phyloP scores from a whole-genome alignment of 169 alveolate species.

The Cryptosporidium tyzzeri region DNA sequence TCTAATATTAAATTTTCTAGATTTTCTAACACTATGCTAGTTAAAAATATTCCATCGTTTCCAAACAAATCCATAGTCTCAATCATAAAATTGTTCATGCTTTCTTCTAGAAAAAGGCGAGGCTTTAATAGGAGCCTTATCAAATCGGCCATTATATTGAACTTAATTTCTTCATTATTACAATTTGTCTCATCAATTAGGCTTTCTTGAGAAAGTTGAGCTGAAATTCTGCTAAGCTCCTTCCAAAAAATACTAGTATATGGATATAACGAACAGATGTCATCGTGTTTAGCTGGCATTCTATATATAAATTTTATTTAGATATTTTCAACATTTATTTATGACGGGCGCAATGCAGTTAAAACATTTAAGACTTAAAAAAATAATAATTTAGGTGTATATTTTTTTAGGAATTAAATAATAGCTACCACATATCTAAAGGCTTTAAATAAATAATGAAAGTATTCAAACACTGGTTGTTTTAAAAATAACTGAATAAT shows the following conservation, averaged over 20 bases:
- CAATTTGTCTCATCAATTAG: neutral
- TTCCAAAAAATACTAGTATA: neutral
- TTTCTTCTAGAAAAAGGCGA: neutral
- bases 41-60: conserved; percentile 10
- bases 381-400: too few relatives aligned
- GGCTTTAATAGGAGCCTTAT: neutral
- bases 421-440: too few relatives aligned
- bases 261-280: neutral
- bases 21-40: conserved; percentile 28
- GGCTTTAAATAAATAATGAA: too few relatives aligned
- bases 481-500: too few relatives aligned
- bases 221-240: neutral
- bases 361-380: neutral
- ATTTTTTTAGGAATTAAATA: too few relatives aligned
- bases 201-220: conserved; percentile 1
- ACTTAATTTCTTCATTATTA: conserved; percentile 10
- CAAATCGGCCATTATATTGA: conserved; percentile 18
- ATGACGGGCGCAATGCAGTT: neutral
- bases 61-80: conserved; percentile 64
- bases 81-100: conserved; percentile 11
- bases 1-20: conserved; percentile 9
- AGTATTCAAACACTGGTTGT: too few relatives aligned
- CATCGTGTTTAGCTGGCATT: neutral
- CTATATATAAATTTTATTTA: neutral
- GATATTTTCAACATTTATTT: neutral